Evolutionary conservation across 345 rosid genomes (phyloP), one percentile per base, ranked within the genome.

Genomic region (Iberis pinnata): DNA sequence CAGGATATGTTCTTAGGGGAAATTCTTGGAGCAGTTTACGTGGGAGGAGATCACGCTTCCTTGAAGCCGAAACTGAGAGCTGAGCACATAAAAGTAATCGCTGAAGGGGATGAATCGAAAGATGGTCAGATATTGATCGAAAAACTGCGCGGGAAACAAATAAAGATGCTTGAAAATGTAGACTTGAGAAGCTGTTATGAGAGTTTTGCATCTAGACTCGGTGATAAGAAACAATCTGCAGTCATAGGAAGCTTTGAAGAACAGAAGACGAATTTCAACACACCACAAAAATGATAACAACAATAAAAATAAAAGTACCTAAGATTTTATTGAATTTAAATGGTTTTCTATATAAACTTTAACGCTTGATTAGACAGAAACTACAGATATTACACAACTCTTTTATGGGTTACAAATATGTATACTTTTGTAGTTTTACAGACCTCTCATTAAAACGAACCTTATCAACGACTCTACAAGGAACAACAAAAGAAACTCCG

Each of bases 1-100:
- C 75, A 82, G 98, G 85, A 78, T 43, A 80, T 66, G 29, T 90
- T 86, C 76, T 61, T 82, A 64, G 96, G 98, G 3, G 96, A 90
- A 70, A 65, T 86, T 49, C 72, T 82, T 15, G 98, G 98, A 12
- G 94, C 90, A 8, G 69, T 80, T n/a, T 61, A 63, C 41, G 38
- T 86, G 64, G 86, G 74, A 5, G 66, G 59, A 16, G 70, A 78
- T 51, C 42, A 67, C 8, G 53, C 75, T 13, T 29, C 22, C 43
- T 43, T 89, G 63, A 77, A 76, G 19, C 75, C 78, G 4, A 58
- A 48, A 47, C 54, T 75, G 12, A 43, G 56, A 62, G 49, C 19
- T 40, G 71, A 74, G 63, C 53, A 70, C 5, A 31, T 90, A 60
- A 79, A 47, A 69, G 80, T 87, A 14, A 13, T 71, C 0, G 76